Conservation (phyloP, 1,284 basidiomycete species). For the Leccinum pachyderme region DNA sequence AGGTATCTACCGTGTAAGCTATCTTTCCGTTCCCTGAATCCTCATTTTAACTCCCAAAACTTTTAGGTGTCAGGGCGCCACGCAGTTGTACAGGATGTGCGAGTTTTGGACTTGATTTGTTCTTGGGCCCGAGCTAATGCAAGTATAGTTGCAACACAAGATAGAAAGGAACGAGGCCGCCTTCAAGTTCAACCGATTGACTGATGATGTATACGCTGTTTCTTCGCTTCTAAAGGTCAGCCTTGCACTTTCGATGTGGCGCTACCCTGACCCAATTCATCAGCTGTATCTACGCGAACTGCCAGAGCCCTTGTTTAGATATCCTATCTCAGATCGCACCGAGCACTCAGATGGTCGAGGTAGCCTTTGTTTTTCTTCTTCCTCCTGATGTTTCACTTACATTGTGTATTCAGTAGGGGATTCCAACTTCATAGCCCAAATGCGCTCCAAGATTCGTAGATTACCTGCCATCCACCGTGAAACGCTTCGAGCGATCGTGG, state of each 20-base stretch:
- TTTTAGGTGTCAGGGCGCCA: constrained; percentile 79
- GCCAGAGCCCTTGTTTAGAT: constrained; percentile 90
- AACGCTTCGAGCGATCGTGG: constrained; percentile 83
- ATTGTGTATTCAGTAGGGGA: constrained; percentile 53
- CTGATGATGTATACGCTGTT: constrained; percentile 89
- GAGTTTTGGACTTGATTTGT: constrained; percentile 14
- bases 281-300: constrained; percentile 88
- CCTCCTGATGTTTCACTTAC: constrained; percentile 3
- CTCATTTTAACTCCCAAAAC: constrained; percentile 6
- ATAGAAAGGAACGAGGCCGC: constrained; percentile 88
- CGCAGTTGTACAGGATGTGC: constrained; percentile 78
- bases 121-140: constrained; percentile 9
- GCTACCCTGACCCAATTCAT: constrained; percentile 12
- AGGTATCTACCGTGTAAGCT: constrained; percentile 78
- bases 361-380: constrained; percentile 30
- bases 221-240: constrained; percentile 87
- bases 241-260: not conserved
- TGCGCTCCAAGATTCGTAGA: constrained; percentile 81
- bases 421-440: constrained; percentile 66
- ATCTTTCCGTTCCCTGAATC: not conserved
- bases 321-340: constrained; percentile 78
- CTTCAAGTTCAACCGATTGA: constrained; percentile 74
- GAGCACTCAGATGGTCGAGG: constrained; percentile 79
- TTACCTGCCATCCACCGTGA: constrained; percentile 87
- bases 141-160: constrained; percentile 72